Conservation (phyloP, 805 yeast genomes). For the Ogataea degrootiae region DNA sequence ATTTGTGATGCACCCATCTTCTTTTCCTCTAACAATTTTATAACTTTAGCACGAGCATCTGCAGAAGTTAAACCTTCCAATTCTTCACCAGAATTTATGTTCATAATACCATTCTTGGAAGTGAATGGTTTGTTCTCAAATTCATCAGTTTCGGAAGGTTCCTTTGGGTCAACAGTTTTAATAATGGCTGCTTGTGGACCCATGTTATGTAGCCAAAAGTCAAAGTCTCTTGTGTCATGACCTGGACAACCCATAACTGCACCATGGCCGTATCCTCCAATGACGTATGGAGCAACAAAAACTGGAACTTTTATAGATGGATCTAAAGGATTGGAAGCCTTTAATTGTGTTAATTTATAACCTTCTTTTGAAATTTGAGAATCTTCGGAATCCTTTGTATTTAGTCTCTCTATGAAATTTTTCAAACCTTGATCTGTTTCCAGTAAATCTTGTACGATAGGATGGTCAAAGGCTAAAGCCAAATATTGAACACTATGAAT, state of each 20-base stretch:
- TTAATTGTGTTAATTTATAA: conserved; percentile 38
- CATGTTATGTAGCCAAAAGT: conserved; percentile 68
- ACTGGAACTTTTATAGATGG: conserved; percentile 53
- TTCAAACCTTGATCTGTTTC: conserved; percentile 36
- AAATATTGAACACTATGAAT: conserved; percentile 76
- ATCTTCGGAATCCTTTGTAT: conserved; percentile 35
- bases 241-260: conserved; percentile 99
- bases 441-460: conserved; percentile 42
- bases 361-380: conserved; percentile 51
- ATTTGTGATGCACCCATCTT: conserved; percentile 43
- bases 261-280: conserved; percentile 80
- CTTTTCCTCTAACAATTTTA: conserved; percentile 9
- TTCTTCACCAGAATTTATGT: conserved; percentile 37
- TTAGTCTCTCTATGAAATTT: conserved; percentile 39
- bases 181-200: conserved; percentile 37
- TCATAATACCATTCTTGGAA: conserved; percentile 43
- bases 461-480: conserved; percentile 73
- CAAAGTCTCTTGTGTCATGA: conserved; percentile 80
- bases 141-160: conserved; percentile 8
- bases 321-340: conserved; percentile 57
- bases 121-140: conserved; percentile 30
- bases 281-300: conserved; percentile 86
- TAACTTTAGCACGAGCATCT: conserved; percentile 50
- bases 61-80: conserved; percentile 44
- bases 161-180: conserved; percentile 43